phyloP scores from a whole-genome alignment of 441 rosid species.

The Populus trichocarpa region DNA sequence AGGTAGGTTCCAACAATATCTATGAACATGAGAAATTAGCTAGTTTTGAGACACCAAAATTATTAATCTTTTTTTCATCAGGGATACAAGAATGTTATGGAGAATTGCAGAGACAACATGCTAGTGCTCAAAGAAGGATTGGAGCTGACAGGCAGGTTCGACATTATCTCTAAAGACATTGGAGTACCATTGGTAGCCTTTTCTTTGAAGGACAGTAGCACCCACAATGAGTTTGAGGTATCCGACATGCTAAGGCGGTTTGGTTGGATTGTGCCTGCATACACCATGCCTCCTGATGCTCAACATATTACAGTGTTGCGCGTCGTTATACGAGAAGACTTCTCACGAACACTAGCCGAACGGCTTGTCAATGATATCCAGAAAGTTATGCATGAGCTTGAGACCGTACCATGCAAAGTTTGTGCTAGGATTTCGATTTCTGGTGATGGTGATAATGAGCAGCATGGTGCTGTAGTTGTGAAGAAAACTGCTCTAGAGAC shows the following conservation, averaged over 20 bases:
- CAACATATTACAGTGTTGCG: slow-evolving; percentile 85
- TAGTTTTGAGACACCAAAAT: background rate
- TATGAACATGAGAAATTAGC: background rate
- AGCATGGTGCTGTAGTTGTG: slow-evolving; percentile 38
- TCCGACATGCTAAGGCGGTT: slow-evolving; percentile 71
- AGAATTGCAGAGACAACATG: slow-evolving; percentile 74
- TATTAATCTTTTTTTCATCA: background rate
- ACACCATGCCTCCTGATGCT: slow-evolving; percentile 83
- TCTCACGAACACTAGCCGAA: slow-evolving; percentile 79
- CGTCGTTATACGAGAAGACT: slow-evolving; percentile 82
- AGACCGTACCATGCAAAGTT: slow-evolving; percentile 51
- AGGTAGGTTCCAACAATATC: slow-evolving; percentile 26
- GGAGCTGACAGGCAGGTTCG: slow-evolving; percentile 56
- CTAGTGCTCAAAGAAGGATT: slow-evolving; percentile 58
- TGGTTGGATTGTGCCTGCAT: slow-evolving; percentile 92
- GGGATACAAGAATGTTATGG: slow-evolving; percentile 81
- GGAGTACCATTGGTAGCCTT: slow-evolving; percentile 94
- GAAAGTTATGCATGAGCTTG: slow-evolving; percentile 72
- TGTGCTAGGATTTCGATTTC: slow-evolving; percentile 22
- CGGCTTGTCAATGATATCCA: slow-evolving; percentile 63
- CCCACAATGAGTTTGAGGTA: slow-evolving; percentile 66
- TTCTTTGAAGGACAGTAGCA: slow-evolving; percentile 62
- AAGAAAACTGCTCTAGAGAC: slow-evolving; percentile 47
- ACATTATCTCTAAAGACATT: slow-evolving; percentile 68
- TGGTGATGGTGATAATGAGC: slow-evolving; percentile 42